Evolutionary conservation across 2,329 filamentous ascomycete species (phyloP).

Genomic region (Polychaeton citri): DNA sequence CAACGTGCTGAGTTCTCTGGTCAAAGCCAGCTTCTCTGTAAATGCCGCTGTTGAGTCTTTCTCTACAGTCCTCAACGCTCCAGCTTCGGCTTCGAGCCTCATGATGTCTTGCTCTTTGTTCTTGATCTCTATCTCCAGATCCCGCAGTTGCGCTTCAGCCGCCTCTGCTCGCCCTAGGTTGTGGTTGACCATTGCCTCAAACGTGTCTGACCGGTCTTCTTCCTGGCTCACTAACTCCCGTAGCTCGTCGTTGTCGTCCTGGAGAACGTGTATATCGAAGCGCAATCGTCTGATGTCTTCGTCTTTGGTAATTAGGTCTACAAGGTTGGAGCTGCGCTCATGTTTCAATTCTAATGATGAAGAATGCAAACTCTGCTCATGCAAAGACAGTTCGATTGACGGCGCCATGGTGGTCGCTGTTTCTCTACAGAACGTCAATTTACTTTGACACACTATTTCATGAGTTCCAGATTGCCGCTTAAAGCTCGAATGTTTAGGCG

Average conservation of each 20-base stretch:
- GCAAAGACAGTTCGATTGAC: conserved; percentile 13
- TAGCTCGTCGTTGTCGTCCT: conserved; percentile 59
- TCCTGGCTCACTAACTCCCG: conserved; percentile 48
- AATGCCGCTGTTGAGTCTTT: conserved; percentile 59
- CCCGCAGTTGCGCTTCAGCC: conserved; percentile 30
- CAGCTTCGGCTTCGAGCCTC: conserved; percentile 55
- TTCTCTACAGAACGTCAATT: no score
- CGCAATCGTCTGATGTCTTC: conserved; percentile 60
- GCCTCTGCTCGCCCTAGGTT: conserved; percentile 34
- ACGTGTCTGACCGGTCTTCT: conserved; percentile 44
- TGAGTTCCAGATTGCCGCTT: no score
- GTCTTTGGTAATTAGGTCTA: conserved; percentile 57
- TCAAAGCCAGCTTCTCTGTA: conserved; percentile 49
- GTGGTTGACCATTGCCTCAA: conserved; percentile 38
- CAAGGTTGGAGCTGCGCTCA: conserved; percentile 48
- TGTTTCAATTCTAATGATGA: conserved; percentile 55
- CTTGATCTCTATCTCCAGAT: conserved; percentile 38
- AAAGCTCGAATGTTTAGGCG: background rate
- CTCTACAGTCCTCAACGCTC: conserved; percentile 51
- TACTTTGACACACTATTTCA: no score
- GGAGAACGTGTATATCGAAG: conserved; percentile 56
- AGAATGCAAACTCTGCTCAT: conserved; percentile 39
- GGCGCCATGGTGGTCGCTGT: background rate
- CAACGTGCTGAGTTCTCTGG: conserved; percentile 44
- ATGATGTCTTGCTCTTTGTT: conserved; percentile 41